Conservation (phyloP, 352 stramenopile genomes). For the Globisporangium solare region DNA sequence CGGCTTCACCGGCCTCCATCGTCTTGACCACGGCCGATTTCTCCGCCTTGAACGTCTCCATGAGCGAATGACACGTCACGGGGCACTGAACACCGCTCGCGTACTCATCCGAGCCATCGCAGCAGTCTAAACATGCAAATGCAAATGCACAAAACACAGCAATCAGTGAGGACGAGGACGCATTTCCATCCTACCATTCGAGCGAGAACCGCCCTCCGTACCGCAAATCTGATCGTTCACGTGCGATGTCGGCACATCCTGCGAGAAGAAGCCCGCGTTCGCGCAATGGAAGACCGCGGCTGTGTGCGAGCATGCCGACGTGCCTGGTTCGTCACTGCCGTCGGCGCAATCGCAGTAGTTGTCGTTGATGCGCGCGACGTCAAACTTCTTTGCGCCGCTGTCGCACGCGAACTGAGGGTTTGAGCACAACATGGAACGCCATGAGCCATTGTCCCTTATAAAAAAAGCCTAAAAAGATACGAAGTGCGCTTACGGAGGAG, state of each 20-base stretch:
- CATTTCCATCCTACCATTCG: neutral
- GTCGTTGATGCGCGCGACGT: conserved; percentile 80
- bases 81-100: conserved; percentile 41
- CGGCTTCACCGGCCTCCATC: conserved; percentile 59
- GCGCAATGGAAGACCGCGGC: conserved; percentile 56
- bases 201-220: conserved; percentile 13
- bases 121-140: conserved; percentile 52
- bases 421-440: neutral
- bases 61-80: conserved; percentile 34
- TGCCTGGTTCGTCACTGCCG: conserved; percentile 86
- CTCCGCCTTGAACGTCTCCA: conserved; percentile 35
- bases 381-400: conserved; percentile 42
- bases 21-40: conserved; percentile 65
- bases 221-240: conserved; percentile 80
- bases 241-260: conserved; percentile 49
- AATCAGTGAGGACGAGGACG: too few relatives aligned
- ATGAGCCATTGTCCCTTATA: neutral
- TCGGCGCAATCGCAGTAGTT: conserved; percentile 94
- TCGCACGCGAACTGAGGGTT: conserved; percentile 66
- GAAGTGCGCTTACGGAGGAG: conserved; percentile 26
- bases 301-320: conserved; percentile 75
- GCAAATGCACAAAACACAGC: neutral
- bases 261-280: conserved; percentile 71
- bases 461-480: neutral
- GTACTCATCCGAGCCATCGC: conserved; percentile 84